phyloP scores from a whole-genome alignment of 257 asterid genomes.

The Solanum phureja region DNA sequence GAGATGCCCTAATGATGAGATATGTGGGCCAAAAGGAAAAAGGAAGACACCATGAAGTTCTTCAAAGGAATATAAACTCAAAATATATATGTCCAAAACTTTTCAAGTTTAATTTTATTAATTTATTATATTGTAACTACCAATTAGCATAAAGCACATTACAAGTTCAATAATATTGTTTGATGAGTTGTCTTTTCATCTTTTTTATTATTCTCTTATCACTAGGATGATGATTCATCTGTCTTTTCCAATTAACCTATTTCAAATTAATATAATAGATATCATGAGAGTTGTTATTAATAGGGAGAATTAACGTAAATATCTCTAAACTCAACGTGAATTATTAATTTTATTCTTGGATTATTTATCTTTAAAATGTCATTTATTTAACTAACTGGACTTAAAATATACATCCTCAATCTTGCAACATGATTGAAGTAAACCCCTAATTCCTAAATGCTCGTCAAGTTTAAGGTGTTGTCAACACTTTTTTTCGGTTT shows the following conservation, averaged over 20 bases:
- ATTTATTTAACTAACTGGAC: too few species aligned
- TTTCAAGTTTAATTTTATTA: background rate
- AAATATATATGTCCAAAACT: background rate
- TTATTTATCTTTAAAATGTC: too few species aligned
- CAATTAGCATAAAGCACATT: background rate
- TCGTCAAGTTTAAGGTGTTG: too few species aligned
- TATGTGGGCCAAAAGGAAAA: background rate
- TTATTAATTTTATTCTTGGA: too few species aligned
- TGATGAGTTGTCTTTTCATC: background rate
- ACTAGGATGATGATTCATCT: background rate
- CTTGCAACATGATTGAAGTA: too few species aligned
- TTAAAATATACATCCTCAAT: too few species aligned
- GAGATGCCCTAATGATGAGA: background rate
- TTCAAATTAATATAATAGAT: background rate
- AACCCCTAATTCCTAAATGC: too few species aligned
- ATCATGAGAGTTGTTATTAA: background rate
- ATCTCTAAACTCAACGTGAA: accelerated
- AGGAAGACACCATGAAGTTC: background rate
- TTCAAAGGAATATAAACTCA: background rate
- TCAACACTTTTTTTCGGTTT: too few species aligned
- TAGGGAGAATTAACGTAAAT: background rate
- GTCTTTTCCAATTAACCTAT: background rate
- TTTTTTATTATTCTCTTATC: background rate
- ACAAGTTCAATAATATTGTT: background rate
- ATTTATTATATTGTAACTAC: background rate